These are phyloP conservation scores for Thalassiosira hispida DNA, from an alignment of 352 stramenopile genomes.

Conservation along the genomic window DNA sequence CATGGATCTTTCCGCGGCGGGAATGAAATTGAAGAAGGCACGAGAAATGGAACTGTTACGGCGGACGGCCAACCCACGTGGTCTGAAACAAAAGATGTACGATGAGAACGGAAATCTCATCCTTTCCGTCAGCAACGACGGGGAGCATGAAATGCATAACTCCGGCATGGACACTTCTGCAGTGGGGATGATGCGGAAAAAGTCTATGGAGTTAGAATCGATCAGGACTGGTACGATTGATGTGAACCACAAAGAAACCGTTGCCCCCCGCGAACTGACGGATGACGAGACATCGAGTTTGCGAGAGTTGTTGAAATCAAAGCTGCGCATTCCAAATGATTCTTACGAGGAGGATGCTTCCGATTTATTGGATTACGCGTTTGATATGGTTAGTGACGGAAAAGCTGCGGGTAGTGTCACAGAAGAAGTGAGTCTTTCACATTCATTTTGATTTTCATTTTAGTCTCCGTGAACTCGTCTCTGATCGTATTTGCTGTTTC, in stretches of 20 bases:
- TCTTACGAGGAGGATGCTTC: neutral
- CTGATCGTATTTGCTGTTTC: too few species aligned
- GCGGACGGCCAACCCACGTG: too few species aligned
- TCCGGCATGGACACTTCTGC: too few species aligned
- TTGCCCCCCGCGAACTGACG: constrained; percentile 30
- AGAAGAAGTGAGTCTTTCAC: constrained; percentile 3
- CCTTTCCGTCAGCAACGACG: too few species aligned
- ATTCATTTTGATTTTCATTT: too few species aligned
- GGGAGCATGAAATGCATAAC: too few species aligned
- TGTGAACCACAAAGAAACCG: constrained; percentile 10
- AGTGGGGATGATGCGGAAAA: constrained; percentile 3
- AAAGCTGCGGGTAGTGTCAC: neutral
- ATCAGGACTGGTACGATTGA: constrained; percentile 6
- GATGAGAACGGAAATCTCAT: too few species aligned
- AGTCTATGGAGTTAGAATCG: neutral
- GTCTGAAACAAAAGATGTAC: too few species aligned
- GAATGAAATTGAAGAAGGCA: too few species aligned
- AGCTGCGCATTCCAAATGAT: neutral
- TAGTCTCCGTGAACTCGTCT: too few species aligned
- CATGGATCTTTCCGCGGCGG: neutral
- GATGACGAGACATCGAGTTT: neutral
- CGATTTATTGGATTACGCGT: constrained; percentile 2
- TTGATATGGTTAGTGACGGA: neutral
- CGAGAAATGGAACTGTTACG: too few species aligned
- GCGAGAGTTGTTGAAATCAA: neutral